phyloP scores from a whole-genome alignment of 2,329 filamentous ascomycete genomes.

The Sporothrix mexicana region DNA sequence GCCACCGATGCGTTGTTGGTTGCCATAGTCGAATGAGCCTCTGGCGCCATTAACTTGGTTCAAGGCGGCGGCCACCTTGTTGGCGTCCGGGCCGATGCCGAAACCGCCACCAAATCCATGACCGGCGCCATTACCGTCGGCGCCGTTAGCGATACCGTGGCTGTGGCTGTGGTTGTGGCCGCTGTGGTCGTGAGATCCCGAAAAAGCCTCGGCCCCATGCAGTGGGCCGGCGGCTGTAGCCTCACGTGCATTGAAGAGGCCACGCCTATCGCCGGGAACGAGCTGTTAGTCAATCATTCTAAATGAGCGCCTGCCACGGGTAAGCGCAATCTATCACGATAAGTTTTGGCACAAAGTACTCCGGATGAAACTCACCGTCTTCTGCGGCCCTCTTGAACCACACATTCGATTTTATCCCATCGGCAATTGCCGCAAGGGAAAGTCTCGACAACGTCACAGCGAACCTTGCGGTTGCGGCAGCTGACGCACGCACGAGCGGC shows the following conservation, averaged over 20 bases:
- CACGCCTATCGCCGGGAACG: conserved; percentile 31
- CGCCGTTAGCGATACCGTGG: conserved; percentile 13
- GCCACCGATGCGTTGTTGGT: conserved; percentile 30
- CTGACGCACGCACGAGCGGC: conserved; percentile 91
- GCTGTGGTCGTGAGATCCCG: conserved; percentile 17
- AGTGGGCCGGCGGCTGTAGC: conserved; percentile 29
- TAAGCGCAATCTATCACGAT: no score
- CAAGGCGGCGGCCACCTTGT: conserved; percentile 22
- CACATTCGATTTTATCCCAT: conserved; percentile 77
- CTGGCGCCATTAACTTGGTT: conserved; percentile 13
- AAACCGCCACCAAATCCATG: conserved; percentile 27
- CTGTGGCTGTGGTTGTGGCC: conserved; percentile 30
- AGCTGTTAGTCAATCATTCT: conserved; percentile 27
- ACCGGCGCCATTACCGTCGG: not conserved
- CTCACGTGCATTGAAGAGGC: conserved; percentile 37
- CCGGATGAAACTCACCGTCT: conserved; percentile 70
- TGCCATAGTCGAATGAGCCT: conserved; percentile 2
- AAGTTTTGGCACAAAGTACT: no score
- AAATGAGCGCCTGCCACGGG: not conserved
- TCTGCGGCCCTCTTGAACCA: conserved; percentile 80
- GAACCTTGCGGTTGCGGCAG: conserved; percentile 86
- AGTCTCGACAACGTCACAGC: conserved; percentile 90
- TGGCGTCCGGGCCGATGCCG: conserved; percentile 24
- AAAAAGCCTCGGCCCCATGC: conserved; percentile 31
- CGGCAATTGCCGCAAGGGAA: conserved; percentile 88